phyloP scores from a whole-genome alignment of 164 flowering plant genomes.

The Chimonanthus praecox region DNA sequence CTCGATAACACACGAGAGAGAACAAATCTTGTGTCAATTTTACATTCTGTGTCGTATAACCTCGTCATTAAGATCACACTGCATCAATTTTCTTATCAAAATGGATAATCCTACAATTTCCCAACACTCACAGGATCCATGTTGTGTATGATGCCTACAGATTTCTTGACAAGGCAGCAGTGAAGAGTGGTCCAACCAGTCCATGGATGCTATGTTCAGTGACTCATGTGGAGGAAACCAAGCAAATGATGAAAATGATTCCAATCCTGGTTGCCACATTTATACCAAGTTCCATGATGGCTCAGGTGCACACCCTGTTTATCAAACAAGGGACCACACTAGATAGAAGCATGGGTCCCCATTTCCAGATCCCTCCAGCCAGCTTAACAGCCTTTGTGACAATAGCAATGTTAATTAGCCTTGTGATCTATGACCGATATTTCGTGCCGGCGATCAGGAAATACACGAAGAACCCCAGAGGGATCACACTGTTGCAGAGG shows the following conservation, averaged over 20 bases:
- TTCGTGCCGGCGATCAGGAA: constrained; percentile 32
- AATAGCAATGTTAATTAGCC: constrained; percentile 44
- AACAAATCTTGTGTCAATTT: too few relatives aligned
- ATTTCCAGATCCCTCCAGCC: constrained; percentile 47
- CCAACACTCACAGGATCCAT: background rate
- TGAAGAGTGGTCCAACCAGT: constrained; percentile 22
- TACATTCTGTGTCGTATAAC: background rate
- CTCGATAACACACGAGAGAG: too few relatives aligned
- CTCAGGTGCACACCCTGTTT: constrained; percentile 45
- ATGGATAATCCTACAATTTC: background rate
- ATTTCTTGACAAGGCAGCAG: constrained; percentile 54
- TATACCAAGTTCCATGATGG: constrained; percentile 43
- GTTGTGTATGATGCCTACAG: constrained; percentile 21
- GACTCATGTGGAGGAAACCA: constrained; percentile 11
- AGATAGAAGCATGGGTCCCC: constrained; percentile 32
- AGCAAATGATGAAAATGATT: constrained; percentile 46
- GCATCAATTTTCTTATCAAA: background rate
- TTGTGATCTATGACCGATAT: constrained; percentile 45
- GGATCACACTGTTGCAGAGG: constrained; percentile 57
- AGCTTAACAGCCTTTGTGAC: constrained; percentile 35
- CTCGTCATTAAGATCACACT: background rate
- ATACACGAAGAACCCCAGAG: constrained; percentile 54
- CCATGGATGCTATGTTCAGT: constrained; percentile 49
- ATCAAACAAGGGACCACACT: constrained; percentile 52
- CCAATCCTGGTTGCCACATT: constrained; percentile 49